A percentile compares a stretch with the other conserved stretches of the same genome.
Conservation (phyloP, 2,329 filamentous ascomycete genomes). For the Cladorrhinum sp. region DNA sequence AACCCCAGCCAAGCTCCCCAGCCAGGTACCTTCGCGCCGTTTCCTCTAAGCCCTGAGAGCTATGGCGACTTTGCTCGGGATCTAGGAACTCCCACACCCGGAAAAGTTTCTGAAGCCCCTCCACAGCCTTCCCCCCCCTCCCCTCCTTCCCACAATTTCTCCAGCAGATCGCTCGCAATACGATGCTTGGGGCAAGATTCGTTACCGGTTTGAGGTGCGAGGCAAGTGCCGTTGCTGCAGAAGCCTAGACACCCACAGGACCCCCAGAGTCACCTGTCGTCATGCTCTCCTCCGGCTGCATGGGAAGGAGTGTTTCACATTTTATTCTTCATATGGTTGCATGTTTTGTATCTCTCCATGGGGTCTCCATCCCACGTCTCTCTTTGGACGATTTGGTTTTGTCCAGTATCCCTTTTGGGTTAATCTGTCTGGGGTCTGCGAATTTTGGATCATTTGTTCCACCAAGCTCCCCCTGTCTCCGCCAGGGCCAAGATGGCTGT, state of each 20-base stretch:
- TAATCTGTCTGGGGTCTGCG: slow-evolving; percentile 30
- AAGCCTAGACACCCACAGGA: slow-evolving; percentile 20
- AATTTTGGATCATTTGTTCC: slow-evolving; percentile 35
- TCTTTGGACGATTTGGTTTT: slow-evolving; percentile 27
- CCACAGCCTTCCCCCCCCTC: slow-evolving; percentile 1
- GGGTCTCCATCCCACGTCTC: slow-evolving; percentile 37
- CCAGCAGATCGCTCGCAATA: slow-evolving; percentile 10
- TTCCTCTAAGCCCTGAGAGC: slow-evolving; percentile 17
- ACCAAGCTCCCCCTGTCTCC: slow-evolving; percentile 30
- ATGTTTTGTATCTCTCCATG: slow-evolving; percentile 41
- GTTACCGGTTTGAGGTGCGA: slow-evolving; percentile 23
- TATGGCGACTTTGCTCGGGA: neutral
- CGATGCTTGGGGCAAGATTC: slow-evolving; percentile 11
- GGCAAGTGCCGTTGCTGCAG: slow-evolving; percentile 28
- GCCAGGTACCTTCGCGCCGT: slow-evolving; percentile 17
- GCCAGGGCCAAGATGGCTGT: slow-evolving; percentile 29
- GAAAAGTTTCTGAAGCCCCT: slow-evolving; percentile 7
- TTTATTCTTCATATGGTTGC: slow-evolving; percentile 38
- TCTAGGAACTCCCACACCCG: neutral
- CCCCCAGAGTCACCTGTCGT: slow-evolving; percentile 37
- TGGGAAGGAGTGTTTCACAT: slow-evolving; percentile 46
- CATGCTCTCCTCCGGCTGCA: slow-evolving; percentile 41
- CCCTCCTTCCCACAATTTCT: slow-evolving; percentile 9
- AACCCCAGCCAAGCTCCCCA: slow-evolving; percentile 5
- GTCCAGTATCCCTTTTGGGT: slow-evolving; percentile 33